phyloP scores from a whole-genome alignment of 306 rosid genomes.

The Ormosia emarginata region DNA sequence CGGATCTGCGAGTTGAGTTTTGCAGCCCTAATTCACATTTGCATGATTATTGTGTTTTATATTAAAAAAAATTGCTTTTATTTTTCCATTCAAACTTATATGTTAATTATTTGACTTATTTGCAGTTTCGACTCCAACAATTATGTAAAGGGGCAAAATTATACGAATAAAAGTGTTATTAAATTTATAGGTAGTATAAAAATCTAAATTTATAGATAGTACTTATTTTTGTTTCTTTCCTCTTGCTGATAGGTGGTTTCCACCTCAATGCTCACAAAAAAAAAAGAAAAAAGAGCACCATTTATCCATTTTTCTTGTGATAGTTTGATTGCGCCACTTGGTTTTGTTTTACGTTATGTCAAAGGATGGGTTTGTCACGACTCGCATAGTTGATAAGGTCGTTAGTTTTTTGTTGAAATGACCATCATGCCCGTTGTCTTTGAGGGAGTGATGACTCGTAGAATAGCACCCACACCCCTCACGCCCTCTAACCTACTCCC shows the following conservation, averaged over 20 bases:
- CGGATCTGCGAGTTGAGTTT: too few relatives aligned
- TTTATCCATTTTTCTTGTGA: too few relatives aligned
- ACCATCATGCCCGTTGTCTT: conserved; percentile 31
- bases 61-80: neutral
- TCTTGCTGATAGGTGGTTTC: too few relatives aligned
- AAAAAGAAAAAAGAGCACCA: too few relatives aligned
- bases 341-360: too few relatives aligned
- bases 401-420: neutral
- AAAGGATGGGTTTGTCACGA: too few relatives aligned
- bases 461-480: neutral
- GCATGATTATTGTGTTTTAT: neutral
- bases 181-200: neutral
- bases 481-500: neutral
- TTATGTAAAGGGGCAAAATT: neutral
- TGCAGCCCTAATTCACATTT: too few relatives aligned
- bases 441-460: neutral
- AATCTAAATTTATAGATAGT: neutral
- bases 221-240: too few relatives aligned
- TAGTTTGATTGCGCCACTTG: too few relatives aligned
- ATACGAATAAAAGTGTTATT: neutral
- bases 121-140: neutral
- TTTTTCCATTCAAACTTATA: neutral
- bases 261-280: too few relatives aligned
- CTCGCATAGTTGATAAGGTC: conserved; percentile 22
- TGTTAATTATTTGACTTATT: neutral